Base-by-base conservation (phyloP, 163 green algal species). In the Smithsoniella earleae region DNA sequence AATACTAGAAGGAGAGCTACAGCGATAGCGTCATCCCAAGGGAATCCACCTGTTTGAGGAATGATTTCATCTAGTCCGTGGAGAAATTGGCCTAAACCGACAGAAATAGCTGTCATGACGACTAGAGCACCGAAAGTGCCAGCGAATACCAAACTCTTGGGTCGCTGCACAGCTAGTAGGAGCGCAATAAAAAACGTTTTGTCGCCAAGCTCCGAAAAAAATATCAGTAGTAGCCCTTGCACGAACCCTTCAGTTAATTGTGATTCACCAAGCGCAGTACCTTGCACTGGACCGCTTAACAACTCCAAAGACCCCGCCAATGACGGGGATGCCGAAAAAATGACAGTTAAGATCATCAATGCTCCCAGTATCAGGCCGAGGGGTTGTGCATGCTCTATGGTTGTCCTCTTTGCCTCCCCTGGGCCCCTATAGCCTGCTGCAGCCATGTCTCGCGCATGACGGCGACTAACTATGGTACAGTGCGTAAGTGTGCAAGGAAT, bases 171-270 rank as follows among this genome's bases (percentile, higher is more conserved):
- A 2, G 91, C 85, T 46, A 96, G 80, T 63, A 97, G 83, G 66
- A 97, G 74, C 2, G 93, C 91, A 49, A 98, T 96, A 82, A 98
- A 98, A 81, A 98, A 98, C 0, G 93, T 98, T 77, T 98, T 98
- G 81, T 98, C 93, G 25, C 93, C 93, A 2, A 98, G 89, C 79
- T 98, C 90, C 16, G 84, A 92, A 78, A 98, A 97, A 66, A 98
- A 88, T 45, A 98, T 97, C 0, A 98, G 87, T 33, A 97, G 82
- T 65, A 98, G 93, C 2, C 87, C 88, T 10, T 86, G 91, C 1
- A 96, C 83, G 33, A 93, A 82, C 27, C 91, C 91, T 79, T 96
- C 90, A 5, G 78, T 75, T 27, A 95, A 75, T 38, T 69, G 58
- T 13, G 58, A 69, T n/a, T n/a, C n/a, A n/a, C n/a, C n/a, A n/a